A percentile compares a stretch with the other conserved stretches of the same genome.
phyloP scores from a whole-genome alignment of 495 filamentous ascomycete species.

The Penicillium riverlandense region DNA sequence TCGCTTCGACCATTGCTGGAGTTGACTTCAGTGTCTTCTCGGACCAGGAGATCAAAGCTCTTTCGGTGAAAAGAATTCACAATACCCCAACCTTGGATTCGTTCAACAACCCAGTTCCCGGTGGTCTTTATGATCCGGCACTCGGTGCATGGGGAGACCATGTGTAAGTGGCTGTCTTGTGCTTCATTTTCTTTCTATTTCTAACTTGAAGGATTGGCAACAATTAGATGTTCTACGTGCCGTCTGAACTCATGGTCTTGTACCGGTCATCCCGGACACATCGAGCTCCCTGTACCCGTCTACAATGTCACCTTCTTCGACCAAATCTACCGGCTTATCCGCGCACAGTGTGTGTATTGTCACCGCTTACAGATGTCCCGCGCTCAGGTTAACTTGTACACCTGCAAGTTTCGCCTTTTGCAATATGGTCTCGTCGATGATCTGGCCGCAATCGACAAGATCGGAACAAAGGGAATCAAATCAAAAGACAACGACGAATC shows the following conservation, averaged over 20 bases:
- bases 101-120: constrained; percentile 74
- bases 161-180: constrained; percentile 47
- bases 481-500: constrained; percentile 36
- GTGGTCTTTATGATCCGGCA: constrained; percentile 88
- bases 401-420: constrained; percentile 80
- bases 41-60: constrained; percentile 70
- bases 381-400: constrained; percentile 62
- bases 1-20: constrained; percentile 74
- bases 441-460: constrained; percentile 57
- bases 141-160: constrained; percentile 84
- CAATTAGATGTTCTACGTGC: constrained; percentile 78
- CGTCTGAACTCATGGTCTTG: constrained; percentile 69
- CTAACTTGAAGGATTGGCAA: constrained; percentile 14
- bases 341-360: constrained; percentile 85
- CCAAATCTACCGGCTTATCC: constrained; percentile 74
- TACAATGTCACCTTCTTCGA: constrained; percentile 95
- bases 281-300: constrained; percentile 84
- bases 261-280: constrained; percentile 90
- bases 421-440: constrained; percentile 76
- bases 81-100: constrained; percentile 86
- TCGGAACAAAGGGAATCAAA: constrained; percentile 27
- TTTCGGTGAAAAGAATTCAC: constrained; percentile 88
- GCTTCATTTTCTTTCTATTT: not conserved
- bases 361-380: constrained; percentile 70
- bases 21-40: constrained; percentile 85